Conservation (phyloP, 495 filamentous ascomycete genomes). For the Lepidopterella palustris region DNA sequence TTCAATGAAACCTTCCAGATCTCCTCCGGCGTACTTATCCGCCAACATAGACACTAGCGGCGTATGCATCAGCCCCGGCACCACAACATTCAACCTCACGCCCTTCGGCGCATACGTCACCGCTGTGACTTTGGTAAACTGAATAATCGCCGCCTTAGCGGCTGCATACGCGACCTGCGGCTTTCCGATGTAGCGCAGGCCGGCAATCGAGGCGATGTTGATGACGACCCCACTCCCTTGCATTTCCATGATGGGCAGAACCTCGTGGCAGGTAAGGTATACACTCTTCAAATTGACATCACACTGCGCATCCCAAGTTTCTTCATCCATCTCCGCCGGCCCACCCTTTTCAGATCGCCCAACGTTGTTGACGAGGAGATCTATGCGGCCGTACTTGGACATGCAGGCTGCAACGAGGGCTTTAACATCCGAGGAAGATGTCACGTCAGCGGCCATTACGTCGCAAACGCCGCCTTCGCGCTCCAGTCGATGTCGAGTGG, state of each 20-base stretch:
- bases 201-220: conserved; percentile 44
- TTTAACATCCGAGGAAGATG: conserved; percentile 39
- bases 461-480: neutral
- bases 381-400: conserved; percentile 45
- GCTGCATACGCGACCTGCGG: conserved; percentile 48
- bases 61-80: conserved; percentile 47
- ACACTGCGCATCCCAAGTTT: conserved; percentile 45
- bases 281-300: conserved; percentile 50
- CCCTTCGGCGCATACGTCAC: conserved; percentile 44
- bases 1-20: conserved; percentile 37
- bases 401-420: conserved; percentile 44
- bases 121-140: conserved; percentile 46
- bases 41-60: conserved; percentile 42
- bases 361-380: conserved; percentile 53
- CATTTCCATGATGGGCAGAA: conserved; percentile 48
- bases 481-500: neutral
- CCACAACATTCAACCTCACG: conserved; percentile 48
- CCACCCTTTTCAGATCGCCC: conserved; percentile 45
- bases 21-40: conserved; percentile 40
- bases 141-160: too few species aligned
- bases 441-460: conserved; percentile 43
- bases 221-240: conserved; percentile 39
- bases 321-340: conserved; percentile 44
- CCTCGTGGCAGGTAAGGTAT: conserved; percentile 43
- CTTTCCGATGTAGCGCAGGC: conserved; percentile 48